Percentiles rank a stretch among this genome's conserved stretches.
Conservation (phyloP, 176 grass and related monocot genomes). For the Thalia dealbata region DNA sequence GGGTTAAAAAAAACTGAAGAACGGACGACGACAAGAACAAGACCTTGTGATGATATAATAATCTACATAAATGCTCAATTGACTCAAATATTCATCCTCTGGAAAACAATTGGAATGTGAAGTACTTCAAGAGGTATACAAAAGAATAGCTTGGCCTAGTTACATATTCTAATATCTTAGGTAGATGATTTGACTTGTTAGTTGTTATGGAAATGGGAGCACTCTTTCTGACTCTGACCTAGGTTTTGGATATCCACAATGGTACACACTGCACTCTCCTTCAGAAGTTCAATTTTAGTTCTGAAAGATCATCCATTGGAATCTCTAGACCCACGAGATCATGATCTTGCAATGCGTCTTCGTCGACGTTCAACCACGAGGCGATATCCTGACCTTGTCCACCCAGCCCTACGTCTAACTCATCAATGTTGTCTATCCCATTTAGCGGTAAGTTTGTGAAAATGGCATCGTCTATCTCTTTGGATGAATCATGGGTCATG, state of each 20-base stretch:
- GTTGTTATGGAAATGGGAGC: constrained; percentile 10
- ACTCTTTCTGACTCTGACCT: constrained; percentile 5
- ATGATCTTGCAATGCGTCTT: constrained; percentile 41
- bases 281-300: constrained; percentile 42
- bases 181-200: constrained; percentile 27
- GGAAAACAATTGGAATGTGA: constrained; percentile 9
- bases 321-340: constrained; percentile 51
- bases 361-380: constrained; percentile 37
- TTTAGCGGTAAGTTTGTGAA: constrained; percentile 21
- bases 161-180: constrained; percentile 30
- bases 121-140: constrained; percentile 11
- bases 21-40: neutral
- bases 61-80: neutral
- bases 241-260: constrained; percentile 32
- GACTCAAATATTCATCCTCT: constrained; percentile 2
- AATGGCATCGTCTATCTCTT: constrained; percentile 28
- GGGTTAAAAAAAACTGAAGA: neutral
- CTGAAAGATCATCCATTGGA: constrained; percentile 46
- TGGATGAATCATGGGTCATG: neutral
- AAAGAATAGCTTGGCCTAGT: constrained; percentile 28
- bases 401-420: constrained; percentile 38
- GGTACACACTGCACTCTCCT: constrained; percentile 11
- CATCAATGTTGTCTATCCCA: constrained; percentile 32
- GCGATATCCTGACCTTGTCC: constrained; percentile 44
- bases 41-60: constrained; percentile 2